Base-by-base conservation (phyloP, 176 grass and related monocot species). In the bread wheat (Triticum aestivum) region DNA sequence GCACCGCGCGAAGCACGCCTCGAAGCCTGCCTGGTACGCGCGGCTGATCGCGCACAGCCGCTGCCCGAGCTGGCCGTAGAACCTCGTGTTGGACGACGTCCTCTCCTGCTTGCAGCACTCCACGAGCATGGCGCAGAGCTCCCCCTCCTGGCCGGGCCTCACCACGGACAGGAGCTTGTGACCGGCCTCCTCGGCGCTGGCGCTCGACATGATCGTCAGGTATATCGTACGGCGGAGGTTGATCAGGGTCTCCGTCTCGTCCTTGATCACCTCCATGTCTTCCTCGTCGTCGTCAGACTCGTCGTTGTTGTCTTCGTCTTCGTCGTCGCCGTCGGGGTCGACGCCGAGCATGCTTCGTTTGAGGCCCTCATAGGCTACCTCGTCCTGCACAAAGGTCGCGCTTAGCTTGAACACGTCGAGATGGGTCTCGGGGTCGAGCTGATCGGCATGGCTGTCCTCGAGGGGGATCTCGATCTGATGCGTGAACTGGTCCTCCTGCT, bases 101-200 rank as follows among this genome's bases (percentile, higher is more conserved):
- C 90, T 86, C 85, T 94, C 94, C 63, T 97, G 90, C 35, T 70
- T 87, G 80, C 88, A 94, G 69, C 91, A 97, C 66, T 94, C 87
- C 1, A 94, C 49, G 64, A 94, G 47, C 91, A 97, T 97, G 13
- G 67, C 42, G 67, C 89, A 94, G 35, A 94, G 52, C 78, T 97
- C 94, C 86, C 58, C 83, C 87, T 94, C 90, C 65, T 86, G 89
- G 23, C 81, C 92, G 2, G 90, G 77, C 52, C 69, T 73, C 62
- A 73, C 79, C 2, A 73, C 24, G n/a, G 69, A 85, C 30, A 87
- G 17, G 4, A 94, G 77, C 71, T 88, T 89, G 86, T 94, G 92
- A 0, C 84, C 84, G 2, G 92, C 87, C 33, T 94, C 87, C n/a
- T 92, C 92, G 23, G 84, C 79, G 20, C 64, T 35, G 5, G 69